A percentile compares a stretch with the other conserved stretches of the same genome.
phyloP scores from a whole-genome alignment of 1,284 basidiomycete genomes.

The Boletus mariae region DNA sequence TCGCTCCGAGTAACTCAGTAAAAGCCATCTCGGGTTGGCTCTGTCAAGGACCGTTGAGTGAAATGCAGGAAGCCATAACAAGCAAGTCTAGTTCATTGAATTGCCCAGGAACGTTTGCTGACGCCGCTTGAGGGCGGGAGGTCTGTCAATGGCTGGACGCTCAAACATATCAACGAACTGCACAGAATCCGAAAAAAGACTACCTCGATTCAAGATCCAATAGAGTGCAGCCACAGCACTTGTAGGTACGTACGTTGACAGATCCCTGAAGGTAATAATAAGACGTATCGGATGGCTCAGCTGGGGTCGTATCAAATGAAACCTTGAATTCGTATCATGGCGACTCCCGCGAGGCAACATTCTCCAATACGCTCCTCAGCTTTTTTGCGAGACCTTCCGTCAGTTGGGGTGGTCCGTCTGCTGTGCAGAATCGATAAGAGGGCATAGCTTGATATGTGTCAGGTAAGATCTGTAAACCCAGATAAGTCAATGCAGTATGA shows the following conservation, averaged over 20 bases:
- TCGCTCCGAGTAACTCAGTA: too few relatives aligned
- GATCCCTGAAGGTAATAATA: too few relatives aligned
- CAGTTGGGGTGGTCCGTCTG: slow-evolving; percentile 61
- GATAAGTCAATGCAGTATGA: background rate
- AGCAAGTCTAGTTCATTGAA: too few relatives aligned
- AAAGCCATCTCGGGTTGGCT: too few relatives aligned
- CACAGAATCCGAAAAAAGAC: too few relatives aligned
- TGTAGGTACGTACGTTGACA: too few relatives aligned
- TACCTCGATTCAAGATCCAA: background rate
- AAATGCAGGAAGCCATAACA: too few relatives aligned
- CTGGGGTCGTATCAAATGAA: background rate
- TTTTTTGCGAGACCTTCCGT: slow-evolving; percentile 56
- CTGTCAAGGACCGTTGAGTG: too few relatives aligned
- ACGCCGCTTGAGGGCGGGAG: too few relatives aligned
- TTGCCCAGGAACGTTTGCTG: too few relatives aligned
- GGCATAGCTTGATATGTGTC: slow-evolving; percentile 80
- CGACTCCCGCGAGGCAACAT: slow-evolving; percentile 18
- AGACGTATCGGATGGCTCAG: background rate
- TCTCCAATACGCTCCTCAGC: slow-evolving; percentile 39
- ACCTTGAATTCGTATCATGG: background rate
- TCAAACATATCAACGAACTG: too few relatives aligned
- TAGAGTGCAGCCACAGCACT: background rate
- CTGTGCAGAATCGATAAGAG: slow-evolving; percentile 70
- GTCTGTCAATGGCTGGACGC: too few relatives aligned
- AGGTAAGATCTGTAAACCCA: slow-evolving; percentile 49